Evolutionary conservation across 352 stramenopile genomes (phyloP).

Genomic region (Nothophytophthora sp.): DNA sequence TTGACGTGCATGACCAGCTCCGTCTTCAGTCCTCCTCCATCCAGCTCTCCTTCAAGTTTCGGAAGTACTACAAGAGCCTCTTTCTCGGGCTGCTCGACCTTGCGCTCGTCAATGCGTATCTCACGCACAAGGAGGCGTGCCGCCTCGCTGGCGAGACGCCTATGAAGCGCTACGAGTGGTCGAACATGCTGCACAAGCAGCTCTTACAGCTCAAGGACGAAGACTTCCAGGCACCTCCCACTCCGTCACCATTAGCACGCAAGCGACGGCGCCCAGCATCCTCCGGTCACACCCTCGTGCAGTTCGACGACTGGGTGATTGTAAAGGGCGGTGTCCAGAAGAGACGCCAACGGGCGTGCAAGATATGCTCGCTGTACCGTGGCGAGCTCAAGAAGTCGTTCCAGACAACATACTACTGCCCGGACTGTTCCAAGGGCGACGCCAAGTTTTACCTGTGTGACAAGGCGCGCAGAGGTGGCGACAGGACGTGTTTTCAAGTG

Average conservation of each 20-base stretch:
- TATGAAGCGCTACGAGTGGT: slow-evolving; percentile 5
- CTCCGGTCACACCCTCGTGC: not conserved
- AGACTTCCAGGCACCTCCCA: slow-evolving; percentile 9
- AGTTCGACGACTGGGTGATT: slow-evolving; percentile 1
- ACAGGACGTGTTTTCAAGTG: slow-evolving; percentile 2
- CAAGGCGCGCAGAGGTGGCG: too few species aligned
- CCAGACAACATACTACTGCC: slow-evolving; percentile 5
- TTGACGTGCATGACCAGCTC: slow-evolving; percentile 25
- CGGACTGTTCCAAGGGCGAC: not conserved
- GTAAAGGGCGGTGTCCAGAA: not conserved
- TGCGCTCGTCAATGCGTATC: slow-evolving; percentile 20
- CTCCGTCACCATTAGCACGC: slow-evolving; percentile 3
- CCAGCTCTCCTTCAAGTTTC: slow-evolving; percentile 6
- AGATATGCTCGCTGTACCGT: not conserved
- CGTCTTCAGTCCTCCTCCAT: slow-evolving; percentile 18
- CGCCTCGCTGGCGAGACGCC: not conserved
- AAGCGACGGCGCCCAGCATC: not conserved
- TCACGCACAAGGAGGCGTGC: slow-evolving; percentile 12
- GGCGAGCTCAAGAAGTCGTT: not conserved
- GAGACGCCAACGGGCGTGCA: not conserved
- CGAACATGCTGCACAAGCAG: not conserved
- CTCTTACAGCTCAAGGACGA: slow-evolving; percentile 6
- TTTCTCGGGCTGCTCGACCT: slow-evolving; percentile 18
- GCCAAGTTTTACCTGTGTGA: not conserved
- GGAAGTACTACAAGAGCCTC: slow-evolving; percentile 22